Percentiles rank a stretch among this genome's conserved stretches.
Evolutionary conservation across 768 basidiomycete species (phyloP).

Genomic region (Tricholomella constricta): DNA sequence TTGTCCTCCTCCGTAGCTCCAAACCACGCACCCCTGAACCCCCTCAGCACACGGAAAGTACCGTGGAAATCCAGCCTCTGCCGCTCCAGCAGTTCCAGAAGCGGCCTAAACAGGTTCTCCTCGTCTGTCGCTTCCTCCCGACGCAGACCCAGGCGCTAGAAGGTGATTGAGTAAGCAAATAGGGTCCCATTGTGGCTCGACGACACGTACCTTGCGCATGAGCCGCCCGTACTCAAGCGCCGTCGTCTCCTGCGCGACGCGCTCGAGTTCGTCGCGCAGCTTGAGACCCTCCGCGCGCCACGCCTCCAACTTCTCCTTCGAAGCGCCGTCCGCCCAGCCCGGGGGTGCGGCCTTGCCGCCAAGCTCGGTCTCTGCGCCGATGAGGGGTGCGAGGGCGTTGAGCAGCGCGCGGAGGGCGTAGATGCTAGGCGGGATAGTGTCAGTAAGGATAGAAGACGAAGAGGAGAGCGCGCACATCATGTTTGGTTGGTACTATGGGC

Average conservation of each 20-base stretch:
- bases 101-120: slow-evolving; percentile 55
- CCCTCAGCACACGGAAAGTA: slow-evolving; percentile 73
- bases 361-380: slow-evolving; percentile 77
- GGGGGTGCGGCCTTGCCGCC: slow-evolving; percentile 49
- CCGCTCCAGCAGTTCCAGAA: slow-evolving; percentile 72
- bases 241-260: slow-evolving; percentile 58
- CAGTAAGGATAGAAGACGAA: neutral
- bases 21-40: slow-evolving; percentile 54
- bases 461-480: slow-evolving; percentile 61
- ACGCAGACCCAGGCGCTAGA: slow-evolving; percentile 76
- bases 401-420: slow-evolving; percentile 81
- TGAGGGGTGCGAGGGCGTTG: slow-evolving; percentile 78
- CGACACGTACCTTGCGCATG: slow-evolving; percentile 61
- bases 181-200: neutral
- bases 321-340: slow-evolving; percentile 65
- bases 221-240: slow-evolving; percentile 63
- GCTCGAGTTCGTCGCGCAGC: slow-evolving; percentile 62
- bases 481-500: slow-evolving; percentile 64
- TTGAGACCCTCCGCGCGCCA: slow-evolving; percentile 65
- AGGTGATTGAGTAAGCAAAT: neutral
- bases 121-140: slow-evolving; percentile 61
- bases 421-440: slow-evolving; percentile 43
- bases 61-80: slow-evolving; percentile 87
- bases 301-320: slow-evolving; percentile 53
- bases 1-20: slow-evolving; percentile 7